Base-by-base conservation (phyloP, 331 rosid genomes). In the Erythrophleum ivorense region DNA sequence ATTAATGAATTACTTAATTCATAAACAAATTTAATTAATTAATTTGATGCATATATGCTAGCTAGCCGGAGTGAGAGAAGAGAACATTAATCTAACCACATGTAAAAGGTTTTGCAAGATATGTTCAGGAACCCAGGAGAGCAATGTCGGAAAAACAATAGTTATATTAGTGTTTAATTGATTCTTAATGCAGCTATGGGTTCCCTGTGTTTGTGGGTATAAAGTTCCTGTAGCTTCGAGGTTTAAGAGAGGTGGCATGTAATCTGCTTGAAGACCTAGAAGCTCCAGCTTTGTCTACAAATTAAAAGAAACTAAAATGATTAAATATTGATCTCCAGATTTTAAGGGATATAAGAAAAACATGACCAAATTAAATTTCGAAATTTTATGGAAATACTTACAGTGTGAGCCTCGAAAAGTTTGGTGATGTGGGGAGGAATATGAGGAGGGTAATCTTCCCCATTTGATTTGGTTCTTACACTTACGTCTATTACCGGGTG, bases 401-500 rank as follows among this genome's bases (percentile, higher is more conserved):
- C 84, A 53, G 57, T 80, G 0, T 43, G 78, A 76, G 77, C 5
- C 31, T 80, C 52, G 0, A 52, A 43, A 57, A 80, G 21, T 71
- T 84, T 84, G 64, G 76, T 36, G 82, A 80, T 57, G 72, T 80
- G 84, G 2, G 8, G 3, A 49, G 87, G 84, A 62, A 80, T 57
- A 59, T 71, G 72, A 71, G 52, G 76, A 43, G 87, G 85, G 50
- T 81, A 81, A 29, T 81, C 77, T 55, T 77, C 38, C 0, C 29
- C 38, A 77, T 64, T 46, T 49, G 82, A 71, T 77, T 24, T 81
- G 77, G 83, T 77, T 65, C 31, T 77, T 31, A 82, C 85, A 7
- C 41, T 72, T 5, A 85, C 38, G 53, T 64, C 64, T 57, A 81
- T 40, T 0, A 85, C 63, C 60, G 85, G 88, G 13, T 85, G 49